These are phyloP conservation scores for Metarhizium robertsii DNA, from an alignment of 2,329 filamentous ascomycete genomes.

Conservation along the genomic window DNA sequence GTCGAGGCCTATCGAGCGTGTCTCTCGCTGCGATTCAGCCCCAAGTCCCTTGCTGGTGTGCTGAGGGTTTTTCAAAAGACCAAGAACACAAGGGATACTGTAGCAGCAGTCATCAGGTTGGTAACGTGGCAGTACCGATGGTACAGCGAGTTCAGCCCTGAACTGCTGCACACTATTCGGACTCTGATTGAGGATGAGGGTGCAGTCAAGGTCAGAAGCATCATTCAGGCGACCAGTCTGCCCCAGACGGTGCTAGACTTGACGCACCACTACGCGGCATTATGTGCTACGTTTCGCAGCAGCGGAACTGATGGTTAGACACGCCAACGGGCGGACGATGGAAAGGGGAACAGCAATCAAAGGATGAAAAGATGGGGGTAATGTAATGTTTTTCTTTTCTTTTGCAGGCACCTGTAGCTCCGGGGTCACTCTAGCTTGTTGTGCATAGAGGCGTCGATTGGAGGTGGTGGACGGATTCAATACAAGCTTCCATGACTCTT, in stretches of 20 bases:
- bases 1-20: constrained; percentile 90
- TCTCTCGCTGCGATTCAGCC: constrained; percentile 79
- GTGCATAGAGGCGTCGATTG: not conserved
- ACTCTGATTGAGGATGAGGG: constrained; percentile 96
- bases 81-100: constrained; percentile 70
- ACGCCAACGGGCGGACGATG: not conserved
- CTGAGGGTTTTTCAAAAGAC: constrained; percentile 68
- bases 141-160: constrained; percentile 98
- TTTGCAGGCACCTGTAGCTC: not conserved
- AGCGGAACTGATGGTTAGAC: constrained; percentile 77
- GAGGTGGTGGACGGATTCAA: not conserved
- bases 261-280: constrained; percentile 89
- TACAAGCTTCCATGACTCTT: not conserved
- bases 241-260: constrained; percentile 89
- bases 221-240: constrained; percentile 90
- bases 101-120: constrained; percentile 79
- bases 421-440: not conserved
- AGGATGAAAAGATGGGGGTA: not conserved
- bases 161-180: constrained; percentile 77
- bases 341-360: not conserved
- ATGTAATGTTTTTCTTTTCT: not conserved
- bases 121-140: constrained; percentile 98
- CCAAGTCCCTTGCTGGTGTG: constrained; percentile 82
- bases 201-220: constrained; percentile 92
- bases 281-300: constrained; percentile 92